These are phyloP conservation scores for Plantago elongata DNA, from an alignment of 257 asterid species.

Conservation along the genomic window DNA sequence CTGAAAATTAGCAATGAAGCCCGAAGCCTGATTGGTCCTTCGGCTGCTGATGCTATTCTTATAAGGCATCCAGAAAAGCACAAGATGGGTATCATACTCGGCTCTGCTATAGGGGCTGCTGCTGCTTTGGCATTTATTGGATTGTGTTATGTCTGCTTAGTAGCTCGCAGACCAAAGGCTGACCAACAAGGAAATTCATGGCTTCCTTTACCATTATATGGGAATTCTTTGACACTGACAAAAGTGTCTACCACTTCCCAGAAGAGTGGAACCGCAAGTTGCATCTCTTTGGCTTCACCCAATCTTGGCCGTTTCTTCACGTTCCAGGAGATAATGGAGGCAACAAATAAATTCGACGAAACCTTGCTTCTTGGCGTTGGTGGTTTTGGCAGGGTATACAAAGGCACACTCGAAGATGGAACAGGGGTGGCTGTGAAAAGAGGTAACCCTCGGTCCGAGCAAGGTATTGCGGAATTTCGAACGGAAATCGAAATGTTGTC, in stretches of 20 bases:
- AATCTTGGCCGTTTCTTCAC: constrained; percentile 64
- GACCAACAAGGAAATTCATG: constrained; percentile 45
- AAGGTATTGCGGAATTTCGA: constrained; percentile 70
- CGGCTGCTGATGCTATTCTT: constrained; percentile 44
- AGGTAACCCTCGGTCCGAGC: constrained; percentile 77
- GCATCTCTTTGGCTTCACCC: constrained; percentile 52
- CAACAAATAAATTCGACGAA: constrained; percentile 66
- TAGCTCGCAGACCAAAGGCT: constrained; percentile 41
- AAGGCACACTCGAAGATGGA: constrained; percentile 66
- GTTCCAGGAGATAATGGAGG: constrained; percentile 60
- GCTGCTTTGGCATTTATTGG: constrained; percentile 41
- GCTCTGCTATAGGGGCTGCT: constrained; percentile 37
- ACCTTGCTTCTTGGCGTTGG: constrained; percentile 70
- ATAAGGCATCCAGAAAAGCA: constrained; percentile 34
- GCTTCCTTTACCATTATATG: constrained; percentile 61
- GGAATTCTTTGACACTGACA: constrained; percentile 57
- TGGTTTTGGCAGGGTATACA: constrained; percentile 75
- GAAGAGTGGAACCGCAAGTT: constrained; percentile 64
- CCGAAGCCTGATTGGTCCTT: constrained; percentile 51
- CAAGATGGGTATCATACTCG: constrained; percentile 30
- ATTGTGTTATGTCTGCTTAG: constrained; percentile 44
- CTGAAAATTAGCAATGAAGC: constrained; percentile 70
- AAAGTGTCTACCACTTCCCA: constrained; percentile 57
- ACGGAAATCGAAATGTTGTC: constrained; percentile 77
- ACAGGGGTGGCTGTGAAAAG: constrained; percentile 65